phyloP scores from a whole-genome alignment of 148 eudicot genomes.

The Silene uniflora region DNA sequence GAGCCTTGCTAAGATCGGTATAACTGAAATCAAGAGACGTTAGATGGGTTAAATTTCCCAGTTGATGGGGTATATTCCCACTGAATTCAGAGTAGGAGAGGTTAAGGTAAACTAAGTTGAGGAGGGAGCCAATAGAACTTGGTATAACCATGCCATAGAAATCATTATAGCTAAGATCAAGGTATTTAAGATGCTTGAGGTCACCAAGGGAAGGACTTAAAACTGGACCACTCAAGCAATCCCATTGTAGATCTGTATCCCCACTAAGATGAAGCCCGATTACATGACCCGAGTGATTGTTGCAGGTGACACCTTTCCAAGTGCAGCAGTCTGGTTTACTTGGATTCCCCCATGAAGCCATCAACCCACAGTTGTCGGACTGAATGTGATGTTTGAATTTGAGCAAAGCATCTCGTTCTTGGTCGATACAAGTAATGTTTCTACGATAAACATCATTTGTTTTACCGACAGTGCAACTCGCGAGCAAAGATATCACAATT shows the following conservation, averaged over 20 bases:
- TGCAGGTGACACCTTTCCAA: conserved; percentile 4
- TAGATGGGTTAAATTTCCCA: too few relatives aligned
- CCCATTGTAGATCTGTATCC: neutral
- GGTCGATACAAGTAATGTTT: conserved; percentile 1
- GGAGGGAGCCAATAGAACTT: neutral
- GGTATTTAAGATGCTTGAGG: conserved; percentile 4
- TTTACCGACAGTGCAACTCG: neutral
- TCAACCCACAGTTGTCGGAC: neutral
- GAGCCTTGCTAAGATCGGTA: too few relatives aligned
- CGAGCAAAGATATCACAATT: neutral
- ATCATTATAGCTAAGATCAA: conserved; percentile 6
- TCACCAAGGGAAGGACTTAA: conserved; percentile 1
- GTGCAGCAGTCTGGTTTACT: neutral
- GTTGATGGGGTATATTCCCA: too few relatives aligned
- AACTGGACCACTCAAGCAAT: neutral
- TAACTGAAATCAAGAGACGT: too few relatives aligned
- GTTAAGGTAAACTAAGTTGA: neutral
- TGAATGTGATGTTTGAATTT: conserved; percentile 8
- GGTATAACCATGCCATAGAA: neutral
- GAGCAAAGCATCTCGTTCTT: conserved; percentile 9
- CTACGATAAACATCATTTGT: neutral
- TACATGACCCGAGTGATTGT: neutral
- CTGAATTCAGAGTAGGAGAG: too few relatives aligned
- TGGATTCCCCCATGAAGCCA: neutral
- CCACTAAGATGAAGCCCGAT: neutral